Evolutionary conservation across 1,284 basidiomycete genomes (phyloP).

Genomic region (Apiotrichum veenhuisii): DNA sequence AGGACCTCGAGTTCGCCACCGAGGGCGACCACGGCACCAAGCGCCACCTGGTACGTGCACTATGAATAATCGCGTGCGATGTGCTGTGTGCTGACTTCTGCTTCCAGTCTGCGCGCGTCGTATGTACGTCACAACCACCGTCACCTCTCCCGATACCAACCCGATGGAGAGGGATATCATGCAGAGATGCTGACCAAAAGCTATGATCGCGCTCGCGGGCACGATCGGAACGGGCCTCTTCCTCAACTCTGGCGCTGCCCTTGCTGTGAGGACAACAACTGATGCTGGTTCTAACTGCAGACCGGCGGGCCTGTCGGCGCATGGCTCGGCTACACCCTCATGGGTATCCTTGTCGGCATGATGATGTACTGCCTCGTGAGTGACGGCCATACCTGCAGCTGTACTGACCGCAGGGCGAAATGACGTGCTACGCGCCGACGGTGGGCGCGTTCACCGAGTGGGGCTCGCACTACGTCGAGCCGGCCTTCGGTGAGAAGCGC

Average conservation of each 20-base stretch:
- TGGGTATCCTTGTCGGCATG: constrained; percentile 15
- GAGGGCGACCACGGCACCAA: constrained; percentile 16
- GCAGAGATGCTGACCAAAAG: not conserved
- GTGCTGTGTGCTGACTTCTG: too few relatives aligned
- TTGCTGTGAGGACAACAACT: constrained; percentile 4
- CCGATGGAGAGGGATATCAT: too few relatives aligned
- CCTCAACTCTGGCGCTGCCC: constrained; percentile 4
- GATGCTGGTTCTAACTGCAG: constrained; percentile 26
- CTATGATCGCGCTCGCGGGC: constrained; percentile 13
- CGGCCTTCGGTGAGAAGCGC: constrained; percentile 9
- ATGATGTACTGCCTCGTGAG: constrained; percentile 30
- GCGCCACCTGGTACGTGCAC: constrained; percentile 11
- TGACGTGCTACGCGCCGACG: constrained; percentile 17
- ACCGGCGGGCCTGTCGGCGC: constrained; percentile 5
- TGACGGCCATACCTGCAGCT: not conserved
- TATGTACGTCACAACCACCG: too few relatives aligned
- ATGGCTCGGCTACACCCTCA: constrained; percentile 25
- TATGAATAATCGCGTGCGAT: too few relatives aligned
- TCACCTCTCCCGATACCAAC: too few relatives aligned
- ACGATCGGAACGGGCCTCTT: constrained; percentile 13
- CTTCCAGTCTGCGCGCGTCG: too few relatives aligned
- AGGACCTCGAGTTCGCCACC: constrained; percentile 3
- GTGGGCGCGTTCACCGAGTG: constrained; percentile 20
- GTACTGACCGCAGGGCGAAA: constrained; percentile 3
- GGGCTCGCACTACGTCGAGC: constrained; percentile 21